Base-by-base conservation (phyloP, 2,329 filamentous ascomycete species). In the Cordyceps farinosa region DNA sequence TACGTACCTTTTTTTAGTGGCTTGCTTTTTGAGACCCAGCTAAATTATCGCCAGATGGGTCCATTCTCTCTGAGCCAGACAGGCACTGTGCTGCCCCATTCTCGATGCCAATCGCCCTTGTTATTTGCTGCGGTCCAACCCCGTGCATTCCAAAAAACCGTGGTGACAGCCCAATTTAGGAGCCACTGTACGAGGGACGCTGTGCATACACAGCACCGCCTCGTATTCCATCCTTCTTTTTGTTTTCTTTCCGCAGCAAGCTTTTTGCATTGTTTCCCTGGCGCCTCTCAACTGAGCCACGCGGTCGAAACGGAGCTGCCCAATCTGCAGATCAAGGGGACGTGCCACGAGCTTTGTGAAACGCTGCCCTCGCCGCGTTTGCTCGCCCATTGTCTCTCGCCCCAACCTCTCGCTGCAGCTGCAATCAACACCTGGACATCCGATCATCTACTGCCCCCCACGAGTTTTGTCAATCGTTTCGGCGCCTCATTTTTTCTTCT, bases 271-370 rank as follows among this genome's bases (percentile, higher is more conserved):
- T 17, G 29, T 44, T 34, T 56, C 15, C 13, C n/a, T 27, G 8
- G 22, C 27, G 8, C 2, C 8, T 30, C 5, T 44, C 51, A 15
- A 40, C 47, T 36, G 22, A 32, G 47, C 34, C 47, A 52, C 57
- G 32, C 34, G 22, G 34, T 36, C 50, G 10, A 30, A 59, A 50
- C 34, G 4, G 17, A 50, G 53, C 40, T 30, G 11, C 42, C 22
- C 44, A 22, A 53, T 3, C 58, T 29, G 50, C 38, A 47, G n/a
- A 61, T 63, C 61, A 63, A 63, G 61, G 61, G 53, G 61, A 47
- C 58, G 50, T 52, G n/a, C 11, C 10, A 61, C 50, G 8, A 45
- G 52, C 47, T 52, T 63, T 22, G 53, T 63, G 61, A 63, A 63
- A 63, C 61, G 53, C 52, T 30, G 29, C 42, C 34, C 38, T 62